These are phyloP conservation scores for Arctium minus DNA, from an alignment of 129 eudicot genomes.

Conservation along the genomic window DNA sequence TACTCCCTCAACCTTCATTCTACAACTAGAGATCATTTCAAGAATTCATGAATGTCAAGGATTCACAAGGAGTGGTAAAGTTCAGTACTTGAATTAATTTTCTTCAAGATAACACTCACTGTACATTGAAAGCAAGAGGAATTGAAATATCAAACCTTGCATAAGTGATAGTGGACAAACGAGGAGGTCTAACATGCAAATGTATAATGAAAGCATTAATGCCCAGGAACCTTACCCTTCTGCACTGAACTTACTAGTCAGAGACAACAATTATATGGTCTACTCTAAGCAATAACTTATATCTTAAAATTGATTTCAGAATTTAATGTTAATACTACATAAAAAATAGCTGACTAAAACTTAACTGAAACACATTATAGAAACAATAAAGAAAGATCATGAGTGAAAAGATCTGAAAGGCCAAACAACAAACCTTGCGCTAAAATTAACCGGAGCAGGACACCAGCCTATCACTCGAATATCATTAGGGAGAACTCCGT, in stretches of 20 bases:
- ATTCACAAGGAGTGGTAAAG: no score
- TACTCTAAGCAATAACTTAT: conserved; percentile 18
- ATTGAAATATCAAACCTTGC: no score
- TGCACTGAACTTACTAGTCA: no score
- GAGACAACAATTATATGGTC: neutral
- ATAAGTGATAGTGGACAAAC: no score
- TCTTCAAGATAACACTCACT: no score
- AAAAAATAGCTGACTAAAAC: neutral
- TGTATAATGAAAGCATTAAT: no score
- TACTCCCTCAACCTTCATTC: neutral
- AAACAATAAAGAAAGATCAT: neutral
- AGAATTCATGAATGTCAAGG: no score
- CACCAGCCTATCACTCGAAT: conserved; percentile 91
- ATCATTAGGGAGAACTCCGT: conserved; percentile 77
- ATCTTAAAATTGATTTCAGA: neutral
- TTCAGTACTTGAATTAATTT: no score
- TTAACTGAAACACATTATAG: neutral
- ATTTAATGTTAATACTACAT: neutral
- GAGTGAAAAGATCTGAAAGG: conserved; percentile 8
- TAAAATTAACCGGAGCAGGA: conserved; percentile 75
- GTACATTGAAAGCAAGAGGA: no score
- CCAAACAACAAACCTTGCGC: conserved; percentile 69
- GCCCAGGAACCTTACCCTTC: no score
- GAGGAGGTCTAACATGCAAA: no score
- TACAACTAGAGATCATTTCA: no score